Evolutionary conservation across 2,329 filamentous ascomycete genomes (phyloP).

Genomic region (Grosmannia huntii): DNA sequence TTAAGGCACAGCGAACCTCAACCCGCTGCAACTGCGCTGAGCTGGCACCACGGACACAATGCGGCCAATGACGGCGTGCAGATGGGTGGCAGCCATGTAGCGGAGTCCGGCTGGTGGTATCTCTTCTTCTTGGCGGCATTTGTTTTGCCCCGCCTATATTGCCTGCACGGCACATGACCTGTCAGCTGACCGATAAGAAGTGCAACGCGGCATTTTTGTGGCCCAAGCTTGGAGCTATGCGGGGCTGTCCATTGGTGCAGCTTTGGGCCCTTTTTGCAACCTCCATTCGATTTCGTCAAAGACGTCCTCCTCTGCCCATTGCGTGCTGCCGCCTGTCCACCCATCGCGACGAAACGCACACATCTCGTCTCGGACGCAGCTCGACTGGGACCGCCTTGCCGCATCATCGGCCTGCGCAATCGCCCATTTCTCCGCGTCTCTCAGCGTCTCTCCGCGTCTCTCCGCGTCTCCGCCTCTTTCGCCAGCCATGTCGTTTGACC

Average conservation of each 20-base stretch:
- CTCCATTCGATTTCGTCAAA: neutral
- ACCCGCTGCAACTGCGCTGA: neutral
- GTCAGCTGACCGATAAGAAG: neutral
- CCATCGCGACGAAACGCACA: neutral
- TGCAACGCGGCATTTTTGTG: slow-evolving; percentile 13
- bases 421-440: neutral
- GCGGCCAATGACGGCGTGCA: neutral
- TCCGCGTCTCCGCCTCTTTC: neutral
- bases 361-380: neutral
- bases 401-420: neutral
- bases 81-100: neutral
- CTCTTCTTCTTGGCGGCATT: neutral
- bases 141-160: neutral
- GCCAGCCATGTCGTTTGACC: slow-evolving; percentile 69
- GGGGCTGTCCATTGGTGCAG: slow-evolving; percentile 1
- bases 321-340: neutral
- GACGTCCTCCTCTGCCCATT: neutral
- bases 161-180: neutral
- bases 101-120: neutral
- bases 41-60: neutral
- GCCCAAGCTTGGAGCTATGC: slow-evolving; percentile 11
- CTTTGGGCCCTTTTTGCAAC: neutral
- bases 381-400: neutral
- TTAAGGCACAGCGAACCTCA: neutral
- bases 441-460: neutral